Evolutionary conservation across 1,284 basidiomycete genomes (phyloP).

Genomic region (Kwoniella shivajii): DNA sequence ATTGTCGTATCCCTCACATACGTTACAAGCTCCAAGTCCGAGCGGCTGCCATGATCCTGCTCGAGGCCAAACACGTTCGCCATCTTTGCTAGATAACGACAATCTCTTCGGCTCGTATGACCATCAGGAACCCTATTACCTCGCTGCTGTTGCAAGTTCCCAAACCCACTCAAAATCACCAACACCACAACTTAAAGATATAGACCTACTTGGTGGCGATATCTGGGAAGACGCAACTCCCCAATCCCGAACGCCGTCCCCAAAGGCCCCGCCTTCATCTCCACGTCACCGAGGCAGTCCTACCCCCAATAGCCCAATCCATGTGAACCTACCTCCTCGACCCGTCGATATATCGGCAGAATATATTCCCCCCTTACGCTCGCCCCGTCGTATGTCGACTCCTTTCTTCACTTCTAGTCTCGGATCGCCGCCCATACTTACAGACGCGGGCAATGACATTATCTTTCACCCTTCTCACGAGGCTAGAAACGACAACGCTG

Average conservation of each 20-base stretch:
- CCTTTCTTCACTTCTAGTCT: constrained; percentile 30
- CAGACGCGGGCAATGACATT: constrained; percentile 35
- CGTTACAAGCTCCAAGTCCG: not conserved
- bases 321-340: constrained; percentile 33
- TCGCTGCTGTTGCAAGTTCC: not conserved
- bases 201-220: constrained; percentile 33
- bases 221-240: constrained; percentile 10
- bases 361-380: constrained; percentile 25
- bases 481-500: constrained; percentile 3
- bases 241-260: not conserved
- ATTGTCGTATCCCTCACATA: not conserved
- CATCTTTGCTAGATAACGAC: constrained; percentile 4
- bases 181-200: constrained; percentile 9
- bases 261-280: not conserved
- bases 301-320: constrained; percentile 1
- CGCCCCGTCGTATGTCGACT: constrained; percentile 30
- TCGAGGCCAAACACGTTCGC: no score
- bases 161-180: not conserved
- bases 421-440: constrained; percentile 40
- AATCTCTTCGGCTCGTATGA: not conserved
- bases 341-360: constrained; percentile 37
- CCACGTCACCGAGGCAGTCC: not conserved
- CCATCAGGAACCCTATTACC: not conserved
- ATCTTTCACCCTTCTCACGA: constrained; percentile 36
- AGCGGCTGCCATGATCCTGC: not conserved